A percentile compares a stretch with the other conserved stretches of the same genome.
phyloP scores from a whole-genome alignment of 2,329 filamentous ascomycete genomes.

The Chalara sp. region DNA sequence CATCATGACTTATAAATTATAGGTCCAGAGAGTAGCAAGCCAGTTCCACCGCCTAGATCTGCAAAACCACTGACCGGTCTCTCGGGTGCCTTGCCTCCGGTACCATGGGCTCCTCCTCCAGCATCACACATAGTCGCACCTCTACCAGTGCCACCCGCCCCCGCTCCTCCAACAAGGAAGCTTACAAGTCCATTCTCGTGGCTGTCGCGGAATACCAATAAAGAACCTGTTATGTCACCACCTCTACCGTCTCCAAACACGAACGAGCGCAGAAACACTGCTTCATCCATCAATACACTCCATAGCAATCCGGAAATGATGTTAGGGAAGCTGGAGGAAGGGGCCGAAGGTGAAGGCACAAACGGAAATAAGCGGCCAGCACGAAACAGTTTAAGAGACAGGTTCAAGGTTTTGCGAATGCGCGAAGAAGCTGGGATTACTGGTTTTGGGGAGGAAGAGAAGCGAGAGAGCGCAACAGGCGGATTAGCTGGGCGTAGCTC shows the following conservation, averaged over 20 bases:
- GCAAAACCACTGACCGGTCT: conserved; percentile 55
- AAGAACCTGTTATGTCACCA: conserved; percentile 46
- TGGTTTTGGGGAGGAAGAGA: conserved; percentile 39
- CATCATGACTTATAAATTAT: conserved; percentile 11
- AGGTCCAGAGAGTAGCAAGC: conserved; percentile 23
- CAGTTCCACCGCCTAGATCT: conserved; percentile 20
- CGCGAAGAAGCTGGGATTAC: conserved; percentile 62
- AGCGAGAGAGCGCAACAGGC: conserved; percentile 32
- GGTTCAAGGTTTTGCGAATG: conserved; percentile 72
- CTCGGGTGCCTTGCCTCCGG: conserved; percentile 63
- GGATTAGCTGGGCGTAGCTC: conserved; percentile 34
- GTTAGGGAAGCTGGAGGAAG: conserved; percentile 70
- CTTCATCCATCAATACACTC: conserved; percentile 71
- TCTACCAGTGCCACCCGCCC: conserved; percentile 14
- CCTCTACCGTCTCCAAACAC: conserved; percentile 33
- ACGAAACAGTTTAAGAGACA: conserved; percentile 65
- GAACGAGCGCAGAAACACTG: conserved; percentile 61
- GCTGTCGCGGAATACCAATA: conserved; percentile 64
- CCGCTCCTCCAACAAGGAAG: conserved; percentile 48
- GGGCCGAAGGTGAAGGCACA: conserved; percentile 55
- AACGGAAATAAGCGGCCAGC: conserved; percentile 39
- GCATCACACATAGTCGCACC: conserved; percentile 12
- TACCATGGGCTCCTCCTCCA: conserved; percentile 58
- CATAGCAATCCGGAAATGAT: conserved; percentile 78
- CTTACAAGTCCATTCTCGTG: conserved; percentile 84